phyloP scores from a whole-genome alignment of 306 rosid species.

The Erythrophleum fordii region DNA sequence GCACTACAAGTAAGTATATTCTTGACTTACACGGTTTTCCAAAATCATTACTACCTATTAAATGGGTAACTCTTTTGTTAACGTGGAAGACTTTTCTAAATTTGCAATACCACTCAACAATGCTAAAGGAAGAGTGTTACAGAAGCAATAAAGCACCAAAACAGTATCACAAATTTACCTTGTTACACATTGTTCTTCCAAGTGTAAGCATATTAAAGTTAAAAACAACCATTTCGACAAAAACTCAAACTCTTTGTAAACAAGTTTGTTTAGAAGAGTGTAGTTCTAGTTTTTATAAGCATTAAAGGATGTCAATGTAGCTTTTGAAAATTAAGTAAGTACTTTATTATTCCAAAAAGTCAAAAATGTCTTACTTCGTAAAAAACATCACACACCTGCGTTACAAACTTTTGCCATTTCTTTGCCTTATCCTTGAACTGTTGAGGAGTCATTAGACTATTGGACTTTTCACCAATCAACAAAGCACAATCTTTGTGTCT shows the following conservation, averaged over 20 bases:
- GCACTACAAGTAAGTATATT: background rate
- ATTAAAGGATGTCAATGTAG: background rate
- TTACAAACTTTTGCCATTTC: conserved; percentile 92
- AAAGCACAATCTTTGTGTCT: conserved; percentile 44
- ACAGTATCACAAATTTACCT: background rate
- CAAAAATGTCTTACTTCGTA: conserved; percentile 21
- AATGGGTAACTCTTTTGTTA: background rate
- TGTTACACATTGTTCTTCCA: background rate
- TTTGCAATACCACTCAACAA: background rate
- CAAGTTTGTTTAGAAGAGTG: conserved; percentile 13
- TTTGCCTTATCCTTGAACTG: conserved; percentile 78
- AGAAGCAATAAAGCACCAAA: background rate
- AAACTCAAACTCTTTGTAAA: background rate
- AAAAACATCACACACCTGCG: conserved; percentile 65
- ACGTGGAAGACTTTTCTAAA: background rate
- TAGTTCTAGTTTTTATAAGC: background rate
- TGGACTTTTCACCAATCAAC: conserved; percentile 55
- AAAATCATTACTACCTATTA: background rate
- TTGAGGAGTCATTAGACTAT: conserved; percentile 49
- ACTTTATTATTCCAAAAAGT: conserved; percentile 22
- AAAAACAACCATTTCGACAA: background rate
- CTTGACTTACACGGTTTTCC: background rate
- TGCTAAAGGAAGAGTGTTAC: background rate
- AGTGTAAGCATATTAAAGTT: background rate
- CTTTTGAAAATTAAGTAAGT: conserved; percentile 9